Conservation (phyloP, 208 protist species). For the Porcisia deanei region DNA sequence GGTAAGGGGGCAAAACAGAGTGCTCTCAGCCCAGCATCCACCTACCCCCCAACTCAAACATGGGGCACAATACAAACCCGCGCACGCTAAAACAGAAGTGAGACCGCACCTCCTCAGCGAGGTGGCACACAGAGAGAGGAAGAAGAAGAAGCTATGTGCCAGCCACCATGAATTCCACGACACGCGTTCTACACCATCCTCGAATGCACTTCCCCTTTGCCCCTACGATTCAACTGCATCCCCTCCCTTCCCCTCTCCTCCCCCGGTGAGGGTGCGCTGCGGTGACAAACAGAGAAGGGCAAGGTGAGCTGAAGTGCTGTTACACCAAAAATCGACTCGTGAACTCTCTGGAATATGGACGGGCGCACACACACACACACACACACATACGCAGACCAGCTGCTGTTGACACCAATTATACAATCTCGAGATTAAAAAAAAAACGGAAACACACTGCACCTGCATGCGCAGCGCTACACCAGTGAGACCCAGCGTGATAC, state of each 20-base stretch:
- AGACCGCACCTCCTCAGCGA: not conserved
- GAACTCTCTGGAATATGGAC: not conserved
- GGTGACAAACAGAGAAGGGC: too few species aligned
- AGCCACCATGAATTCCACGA: too few species aligned
- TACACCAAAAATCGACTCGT: not conserved
- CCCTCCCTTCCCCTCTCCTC: too few species aligned
- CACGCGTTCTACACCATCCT: too few species aligned
- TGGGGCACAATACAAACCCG: not conserved
- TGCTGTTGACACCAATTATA: too few species aligned
- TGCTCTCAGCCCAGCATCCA: not conserved
- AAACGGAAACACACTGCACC: conserved; percentile 5
- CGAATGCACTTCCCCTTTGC: too few species aligned
- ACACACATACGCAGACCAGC: not conserved
- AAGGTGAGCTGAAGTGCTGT: not conserved
- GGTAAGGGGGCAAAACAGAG: not conserved
- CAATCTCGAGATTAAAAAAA: not conserved
- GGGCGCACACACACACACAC: not conserved
- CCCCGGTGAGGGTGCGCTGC: too few species aligned
- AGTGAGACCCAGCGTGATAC: not conserved
- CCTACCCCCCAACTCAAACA: not conserved
- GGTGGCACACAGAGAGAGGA: not conserved
- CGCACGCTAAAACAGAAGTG: not conserved
- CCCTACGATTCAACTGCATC: too few species aligned
- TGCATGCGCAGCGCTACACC: not conserved
- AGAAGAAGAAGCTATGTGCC: not conserved